Base-by-base conservation (phyloP, 2,329 filamentous ascomycete species). In the Alternaria sp. region DNA sequence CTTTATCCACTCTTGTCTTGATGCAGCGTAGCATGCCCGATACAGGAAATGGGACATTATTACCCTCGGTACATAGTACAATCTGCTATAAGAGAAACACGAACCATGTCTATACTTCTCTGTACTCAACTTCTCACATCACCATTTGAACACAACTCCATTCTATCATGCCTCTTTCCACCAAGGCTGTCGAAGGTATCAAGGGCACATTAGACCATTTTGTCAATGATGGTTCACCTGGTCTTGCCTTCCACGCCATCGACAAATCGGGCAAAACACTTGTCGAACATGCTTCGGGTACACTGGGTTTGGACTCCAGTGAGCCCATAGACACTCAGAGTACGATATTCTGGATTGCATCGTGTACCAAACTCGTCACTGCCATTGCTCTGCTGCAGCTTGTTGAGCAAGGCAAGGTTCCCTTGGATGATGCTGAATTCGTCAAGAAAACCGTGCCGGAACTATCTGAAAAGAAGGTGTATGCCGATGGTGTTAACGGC, bases 331-430 rank as follows among this genome's bases (percentile, higher is more conserved):
- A 83, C 0, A 75, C 87, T 0, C 87, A 91, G 39, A 43, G 48
- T 3, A 87, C 81, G 8, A 78, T 87, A 1, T 91, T 89, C 67
- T 86, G 84, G 83, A 83, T 87, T 20, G 84, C 84, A 1, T 84
- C 82, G 1, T 85, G 83, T 69, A 85, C 82, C 1, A 80, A 79
- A 54, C 65, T 78, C n/a, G 68, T 78, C 38, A 75, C 76, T 2
- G 65, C 66, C 7, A 67, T 79, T 39, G 73, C 74, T 2, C 59
- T 69, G 9, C 60, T 79, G 41, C 78, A 80, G 49, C 71, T 79
- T 16, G 70, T 76, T 4, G 78, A 80, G 59, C 71, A 76, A 51
- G 75, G 75, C 20, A 78, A 75, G 47, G 65, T 79, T 24, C 54
- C 63, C 1, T 71, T 80, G 7, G 77, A 80, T 39, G 76, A 79